Percentiles rank a stretch among this genome's conserved stretches.
These are phyloP conservation scores for Poronia punctata DNA, from an alignment of 495 filamentous ascomycete genomes.

Conservation along the genomic window DNA sequence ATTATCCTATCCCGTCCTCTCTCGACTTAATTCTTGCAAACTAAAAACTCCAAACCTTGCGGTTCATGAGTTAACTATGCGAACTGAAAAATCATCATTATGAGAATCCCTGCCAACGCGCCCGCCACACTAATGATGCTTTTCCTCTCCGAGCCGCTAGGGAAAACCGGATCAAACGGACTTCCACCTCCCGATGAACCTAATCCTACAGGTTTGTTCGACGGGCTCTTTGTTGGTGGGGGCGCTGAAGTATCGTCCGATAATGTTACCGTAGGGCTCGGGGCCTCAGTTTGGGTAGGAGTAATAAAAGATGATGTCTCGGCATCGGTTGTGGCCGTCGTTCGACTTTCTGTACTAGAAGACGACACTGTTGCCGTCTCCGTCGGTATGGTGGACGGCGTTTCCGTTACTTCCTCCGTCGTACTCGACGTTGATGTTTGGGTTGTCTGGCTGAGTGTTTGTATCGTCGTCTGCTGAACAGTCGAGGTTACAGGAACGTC, in stretches of 20 bases:
- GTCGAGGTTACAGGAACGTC: slow-evolving; percentile 15
- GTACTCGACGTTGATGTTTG: slow-evolving; percentile 11
- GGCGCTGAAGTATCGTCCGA: neutral
- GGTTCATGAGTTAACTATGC: too few species aligned
- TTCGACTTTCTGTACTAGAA: too few species aligned
- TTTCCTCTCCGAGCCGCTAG: neutral
- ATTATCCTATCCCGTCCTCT: neutral
- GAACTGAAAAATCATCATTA: neutral
- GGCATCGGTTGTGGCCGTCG: neutral
- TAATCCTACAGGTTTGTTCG: neutral
- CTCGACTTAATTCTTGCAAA: neutral
- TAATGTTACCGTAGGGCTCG: neutral
- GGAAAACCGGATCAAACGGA: slow-evolving; percentile 5
- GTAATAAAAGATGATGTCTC: neutral
- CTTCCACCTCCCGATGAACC: slow-evolving; percentile 9
- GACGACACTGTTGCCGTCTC: neutral
- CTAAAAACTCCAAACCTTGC: too few species aligned
- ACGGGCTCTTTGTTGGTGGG: neutral
- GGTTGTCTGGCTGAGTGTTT: slow-evolving; percentile 6
- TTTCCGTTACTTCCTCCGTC: slow-evolving; percentile 1
- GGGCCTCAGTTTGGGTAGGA: neutral
- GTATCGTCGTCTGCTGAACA: slow-evolving; percentile 11
- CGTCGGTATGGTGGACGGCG: slow-evolving; percentile 1
- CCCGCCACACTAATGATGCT: neutral
- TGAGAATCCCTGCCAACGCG: neutral